Evolutionary conservation across 208 protist genomes (phyloP).

Genomic region (Blastocrithidia nonstop): DNA sequence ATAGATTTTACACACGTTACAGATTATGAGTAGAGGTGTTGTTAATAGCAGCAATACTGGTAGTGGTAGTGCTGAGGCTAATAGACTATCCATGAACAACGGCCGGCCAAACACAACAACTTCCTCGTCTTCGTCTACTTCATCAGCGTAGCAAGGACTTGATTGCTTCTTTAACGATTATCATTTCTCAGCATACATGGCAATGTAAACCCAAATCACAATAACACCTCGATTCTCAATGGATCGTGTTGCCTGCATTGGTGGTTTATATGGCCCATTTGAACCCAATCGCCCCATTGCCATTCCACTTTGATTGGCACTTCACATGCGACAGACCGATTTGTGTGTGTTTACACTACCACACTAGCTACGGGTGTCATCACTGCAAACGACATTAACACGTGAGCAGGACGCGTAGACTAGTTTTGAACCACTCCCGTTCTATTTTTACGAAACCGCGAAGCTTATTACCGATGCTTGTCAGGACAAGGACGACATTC

Average conservation of each 20-base stretch:
- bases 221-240: slow-evolving; percentile 75
- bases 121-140: no score
- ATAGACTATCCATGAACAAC: no score
- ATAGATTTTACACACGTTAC: no score
- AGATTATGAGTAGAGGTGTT: no score
- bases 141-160: no score
- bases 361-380: slow-evolving; percentile 29
- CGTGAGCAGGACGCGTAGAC: slow-evolving; percentile 44
- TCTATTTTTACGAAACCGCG: slow-evolving; percentile 80
- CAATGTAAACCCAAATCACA: slow-evolving; percentile 52
- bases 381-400: slow-evolving; percentile 34
- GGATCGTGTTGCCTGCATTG: slow-evolving; percentile 39
- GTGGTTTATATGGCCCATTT: slow-evolving; percentile 64
- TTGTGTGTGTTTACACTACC: slow-evolving; percentile 57
- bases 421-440: slow-evolving; percentile 65
- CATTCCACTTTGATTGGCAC: slow-evolving; percentile 73
- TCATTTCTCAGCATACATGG: slow-evolving; percentile 67
- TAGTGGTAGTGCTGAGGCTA: no score
- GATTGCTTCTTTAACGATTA: slow-evolving; percentile 52
- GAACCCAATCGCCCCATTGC: slow-evolving; percentile 55
- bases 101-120: no score
- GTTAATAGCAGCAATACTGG: no score
- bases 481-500: slow-evolving; percentile 28
- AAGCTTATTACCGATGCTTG: slow-evolving; percentile 18
- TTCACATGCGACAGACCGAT: slow-evolving; percentile 69